These are phyloP conservation scores for Cytospora paraplurivora DNA, from an alignment of 2,329 filamentous ascomycete species.

Conservation along the genomic window DNA sequence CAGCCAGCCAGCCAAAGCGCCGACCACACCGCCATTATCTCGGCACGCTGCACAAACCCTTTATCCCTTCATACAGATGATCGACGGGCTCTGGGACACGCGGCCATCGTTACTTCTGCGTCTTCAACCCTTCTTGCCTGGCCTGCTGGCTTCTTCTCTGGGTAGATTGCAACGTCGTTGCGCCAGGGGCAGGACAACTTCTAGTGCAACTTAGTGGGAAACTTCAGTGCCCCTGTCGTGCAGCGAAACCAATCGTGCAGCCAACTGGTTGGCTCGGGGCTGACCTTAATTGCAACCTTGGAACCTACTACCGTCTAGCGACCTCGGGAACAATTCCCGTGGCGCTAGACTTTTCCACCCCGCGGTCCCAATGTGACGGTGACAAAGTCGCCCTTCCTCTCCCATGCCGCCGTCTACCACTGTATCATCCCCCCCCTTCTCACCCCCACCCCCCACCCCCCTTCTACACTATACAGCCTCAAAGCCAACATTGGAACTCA, in stretches of 20 bases:
- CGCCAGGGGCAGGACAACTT: neutral
- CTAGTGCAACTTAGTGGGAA: neutral
- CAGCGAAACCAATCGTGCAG: conserved; percentile 8
- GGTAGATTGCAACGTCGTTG: no score
- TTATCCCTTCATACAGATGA: conserved; percentile 10
- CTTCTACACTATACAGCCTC: neutral
- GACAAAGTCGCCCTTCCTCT: neutral
- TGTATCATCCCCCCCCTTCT: neutral
- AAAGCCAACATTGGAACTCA: conserved; percentile 19
- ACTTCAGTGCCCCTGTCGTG: conserved; percentile 3
- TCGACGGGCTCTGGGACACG: neutral
- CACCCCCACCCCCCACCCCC: neutral
- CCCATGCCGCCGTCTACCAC: neutral
- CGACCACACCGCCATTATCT: conserved; percentile 23
- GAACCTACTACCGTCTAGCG: conserved; percentile 28
- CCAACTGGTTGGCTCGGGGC: conserved; percentile 15
- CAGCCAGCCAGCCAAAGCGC: conserved; percentile 18
- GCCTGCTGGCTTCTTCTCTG: neutral
- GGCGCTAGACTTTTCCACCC: conserved; percentile 25
- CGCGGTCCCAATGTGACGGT: conserved; percentile 7
- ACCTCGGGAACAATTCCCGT: conserved; percentile 23
- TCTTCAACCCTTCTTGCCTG: neutral
- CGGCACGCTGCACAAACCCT: conserved; percentile 10
- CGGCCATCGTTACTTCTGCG: neutral
- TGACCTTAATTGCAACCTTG: conserved; percentile 23